Evolutionary conservation across 768 basidiomycete genomes (phyloP).

Genomic region (Terana coerulea): DNA sequence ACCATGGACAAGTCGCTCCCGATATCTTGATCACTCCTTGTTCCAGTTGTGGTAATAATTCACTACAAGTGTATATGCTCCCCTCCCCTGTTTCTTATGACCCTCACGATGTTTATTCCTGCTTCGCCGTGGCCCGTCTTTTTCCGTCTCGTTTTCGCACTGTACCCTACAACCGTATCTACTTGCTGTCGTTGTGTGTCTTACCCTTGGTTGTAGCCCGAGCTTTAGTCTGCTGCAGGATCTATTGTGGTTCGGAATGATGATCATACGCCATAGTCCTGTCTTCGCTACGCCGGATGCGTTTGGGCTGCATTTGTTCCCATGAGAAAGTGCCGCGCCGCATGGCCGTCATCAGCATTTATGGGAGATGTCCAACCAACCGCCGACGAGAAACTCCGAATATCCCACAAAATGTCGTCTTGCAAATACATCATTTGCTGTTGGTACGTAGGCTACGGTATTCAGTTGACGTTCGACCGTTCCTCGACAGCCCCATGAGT

Average conservation of each 20-base stretch:
- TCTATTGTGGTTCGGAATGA: conserved; percentile 15
- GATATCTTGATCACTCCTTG: conserved; percentile 14
- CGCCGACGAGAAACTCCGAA: conserved; percentile 17
- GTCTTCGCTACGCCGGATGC: conserved; percentile 12
- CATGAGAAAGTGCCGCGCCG: conserved; percentile 11
- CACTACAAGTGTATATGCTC: conserved; percentile 9
- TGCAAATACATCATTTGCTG: conserved; percentile 11
- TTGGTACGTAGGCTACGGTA: not conserved
- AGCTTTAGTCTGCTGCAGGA: conserved; percentile 7
- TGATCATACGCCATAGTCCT: conserved; percentile 14
- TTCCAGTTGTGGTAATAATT: conserved; percentile 20
- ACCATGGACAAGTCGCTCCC: not conserved
- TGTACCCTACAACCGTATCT: conserved; percentile 20
- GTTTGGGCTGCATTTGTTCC: conserved; percentile 11
- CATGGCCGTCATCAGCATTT: conserved; percentile 12
- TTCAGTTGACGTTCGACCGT: conserved; percentile 6
- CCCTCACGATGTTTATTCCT: conserved; percentile 11
- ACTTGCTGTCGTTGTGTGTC: conserved; percentile 15
- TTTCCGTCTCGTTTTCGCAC: conserved; percentile 20
- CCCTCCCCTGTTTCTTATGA: conserved; percentile 7
- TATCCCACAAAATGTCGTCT: conserved; percentile 25
- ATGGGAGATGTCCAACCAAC: conserved; percentile 12
- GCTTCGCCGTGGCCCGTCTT: conserved; percentile 16
- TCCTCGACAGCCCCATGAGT: conserved; percentile 8
- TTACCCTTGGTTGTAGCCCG: conserved; percentile 15